These are phyloP conservation scores for Hymenoscyphus repandus DNA, from an alignment of 2,329 filamentous ascomycete species.

Conservation along the genomic window DNA sequence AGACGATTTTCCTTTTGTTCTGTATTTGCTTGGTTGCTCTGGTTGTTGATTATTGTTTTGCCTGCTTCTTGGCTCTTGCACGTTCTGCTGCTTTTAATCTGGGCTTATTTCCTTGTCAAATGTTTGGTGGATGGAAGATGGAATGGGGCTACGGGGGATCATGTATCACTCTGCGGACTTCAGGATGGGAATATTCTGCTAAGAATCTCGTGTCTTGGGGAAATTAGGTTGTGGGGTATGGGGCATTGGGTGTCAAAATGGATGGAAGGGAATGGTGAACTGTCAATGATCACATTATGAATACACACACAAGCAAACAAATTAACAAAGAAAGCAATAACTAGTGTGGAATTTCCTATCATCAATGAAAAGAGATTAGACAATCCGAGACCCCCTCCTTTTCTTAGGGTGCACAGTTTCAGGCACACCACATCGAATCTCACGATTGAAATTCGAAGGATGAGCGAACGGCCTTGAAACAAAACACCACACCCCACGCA, in stretches of 20 bases:
- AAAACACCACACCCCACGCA: too few relatives aligned
- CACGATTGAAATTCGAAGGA: too few relatives aligned
- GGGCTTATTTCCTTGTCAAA: constrained; percentile 1
- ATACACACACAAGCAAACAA: not conserved
- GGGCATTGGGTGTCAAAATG: not conserved
- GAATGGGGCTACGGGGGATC: not conserved
- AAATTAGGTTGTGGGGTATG: not conserved
- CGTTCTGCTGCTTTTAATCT: constrained; percentile 3
- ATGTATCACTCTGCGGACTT: constrained; percentile 8
- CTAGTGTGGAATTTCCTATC: too few relatives aligned
- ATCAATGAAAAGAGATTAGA: too few relatives aligned
- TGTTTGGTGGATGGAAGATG: not conserved
- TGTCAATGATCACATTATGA: not conserved
- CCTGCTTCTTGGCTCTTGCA: constrained; percentile 1
- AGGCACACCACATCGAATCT: too few relatives aligned
- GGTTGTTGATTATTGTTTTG: constrained; percentile 3
- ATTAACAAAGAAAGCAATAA: not conserved
- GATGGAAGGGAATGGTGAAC: not conserved
- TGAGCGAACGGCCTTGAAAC: too few relatives aligned
- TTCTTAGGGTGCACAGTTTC: too few relatives aligned
- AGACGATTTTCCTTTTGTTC: constrained; percentile 25
- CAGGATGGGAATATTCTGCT: not conserved
- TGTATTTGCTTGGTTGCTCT: not conserved
- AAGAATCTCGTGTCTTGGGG: not conserved
- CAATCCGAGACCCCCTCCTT: too few relatives aligned